Evolutionary conservation across 208 protist species (phyloP), one percentile per base, ranked within the genome.

Genomic region (Trypanosoma avium): DNA sequence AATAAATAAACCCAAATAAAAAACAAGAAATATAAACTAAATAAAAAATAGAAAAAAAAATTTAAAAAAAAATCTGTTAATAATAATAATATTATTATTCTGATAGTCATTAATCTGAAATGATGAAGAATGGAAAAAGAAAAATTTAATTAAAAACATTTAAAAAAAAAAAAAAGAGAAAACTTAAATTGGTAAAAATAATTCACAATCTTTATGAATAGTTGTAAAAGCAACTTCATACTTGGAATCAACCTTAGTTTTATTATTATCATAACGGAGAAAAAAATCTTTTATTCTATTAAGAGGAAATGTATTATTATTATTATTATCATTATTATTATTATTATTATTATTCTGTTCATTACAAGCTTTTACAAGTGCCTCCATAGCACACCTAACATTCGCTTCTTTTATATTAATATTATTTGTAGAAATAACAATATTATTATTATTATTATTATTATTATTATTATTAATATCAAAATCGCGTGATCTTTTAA

Each of bases 281-380:
- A 73, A 73, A 47, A 73, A 73, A 26, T 78, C 72, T 35, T 59
- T 61, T 8, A 48, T 54, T 2, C 72, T 64, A 42, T 47, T 70
- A 13, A 78, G 26, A 1, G 72, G 60, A 59, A 78, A 69, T 19
- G 36, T 21, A 30, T 61, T 50, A 50, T 43, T 53, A n/a, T 53
- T 29, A 19, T 45, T 46, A 21, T 53, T 36, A 33, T 69, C 63
- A 19, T 36, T n/a, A 52, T 73, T 66, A 48, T n/a, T n/a, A 30
- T 61, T 50, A 50, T 43, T 53, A n/a, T 53, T 29, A 19, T 45
- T 46, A 21, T 53, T 36, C 32, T 69, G 68, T 13, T 36, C 22
- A 52, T 73, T 66, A 48, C 65, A 76, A 0, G 66, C 65, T 38
- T 61, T 35, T 24, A 64, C 45, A 24, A 81, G 66, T 30, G 69